Conservation (phyloP, 306 rosid genomes). For the Albizia julibrissin region DNA sequence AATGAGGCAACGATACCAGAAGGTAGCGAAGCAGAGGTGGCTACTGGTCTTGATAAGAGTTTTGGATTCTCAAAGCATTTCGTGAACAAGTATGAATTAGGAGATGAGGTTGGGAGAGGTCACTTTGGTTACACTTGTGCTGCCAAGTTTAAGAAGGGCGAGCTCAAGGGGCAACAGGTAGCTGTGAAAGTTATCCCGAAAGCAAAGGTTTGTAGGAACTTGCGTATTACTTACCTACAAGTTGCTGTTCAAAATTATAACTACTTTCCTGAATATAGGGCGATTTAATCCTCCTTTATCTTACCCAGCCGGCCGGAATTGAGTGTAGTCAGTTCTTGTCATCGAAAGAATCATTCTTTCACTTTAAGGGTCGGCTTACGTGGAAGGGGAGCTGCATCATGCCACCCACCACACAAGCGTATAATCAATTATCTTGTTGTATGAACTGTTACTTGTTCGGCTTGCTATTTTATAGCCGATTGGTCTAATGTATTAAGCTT, state of each 20-base stretch:
- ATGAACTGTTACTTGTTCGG: neutral
- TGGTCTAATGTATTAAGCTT: neutral
- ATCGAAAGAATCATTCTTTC: neutral
- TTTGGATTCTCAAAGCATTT: constrained; percentile 88
- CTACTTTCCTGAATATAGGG: neutral
- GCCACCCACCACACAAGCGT: neutral
- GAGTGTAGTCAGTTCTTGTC: neutral
- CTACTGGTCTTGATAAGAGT: constrained; percentile 69
- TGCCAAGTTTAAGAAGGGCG: constrained; percentile 74
- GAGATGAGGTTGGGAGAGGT: constrained; percentile 89
- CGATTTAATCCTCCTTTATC: neutral
- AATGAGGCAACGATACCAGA: constrained; percentile 69
- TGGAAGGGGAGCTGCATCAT: neutral
- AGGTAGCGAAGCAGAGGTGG: constrained; percentile 60
- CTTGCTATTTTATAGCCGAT: neutral
- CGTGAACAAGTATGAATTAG: constrained; percentile 70
- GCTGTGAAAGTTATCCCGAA: constrained; percentile 95
- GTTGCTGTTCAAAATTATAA: neutral
- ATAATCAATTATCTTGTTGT: neutral
- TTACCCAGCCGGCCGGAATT: neutral
- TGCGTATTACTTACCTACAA: neutral
- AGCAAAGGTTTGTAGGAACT: constrained; percentile 55
- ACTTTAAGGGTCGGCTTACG: neutral
- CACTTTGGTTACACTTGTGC: constrained; percentile 87
- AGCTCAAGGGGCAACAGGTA: constrained; percentile 65